Base-by-base conservation (phyloP, 2,329 filamentous ascomycete species). In the Cercospora sp. region DNA sequence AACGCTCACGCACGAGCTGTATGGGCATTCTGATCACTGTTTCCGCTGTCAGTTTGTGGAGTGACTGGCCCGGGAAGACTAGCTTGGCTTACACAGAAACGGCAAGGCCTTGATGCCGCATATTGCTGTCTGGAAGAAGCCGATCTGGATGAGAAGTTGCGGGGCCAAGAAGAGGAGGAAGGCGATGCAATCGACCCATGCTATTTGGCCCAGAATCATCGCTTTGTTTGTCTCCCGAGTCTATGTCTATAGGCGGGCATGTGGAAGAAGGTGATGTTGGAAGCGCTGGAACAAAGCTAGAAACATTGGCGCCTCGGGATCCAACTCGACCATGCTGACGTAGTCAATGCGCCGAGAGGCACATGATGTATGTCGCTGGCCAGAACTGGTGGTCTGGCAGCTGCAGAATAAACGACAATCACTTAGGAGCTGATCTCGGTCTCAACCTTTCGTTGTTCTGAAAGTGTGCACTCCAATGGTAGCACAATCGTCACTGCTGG, bases 181-280 rank as follows among this genome's bases (percentile, higher is more conserved):
- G 67, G 89, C 87, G 32, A 90, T 66, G 81, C 91, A 93, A 81
- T 95, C 92, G 30, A 93, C 78, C 79, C 90, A 90, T 6, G 89
- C 92, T 55, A 95, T 87, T 66, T 90, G 89, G 40, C 87, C 86
- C 51, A 95, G 83, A 68, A 93, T 90, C 90, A 94, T 93, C 13
- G 66, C 69, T 60, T 65, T 61, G 32, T 9, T 28, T 10, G 49
- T 37, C n/a, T 40, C 8, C 12, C 24, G 13, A 59, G 37, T 43
- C 59, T 58, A 58, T n/a, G 32, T 61, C 18, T 61, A 61, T 18
- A 13, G 13, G 26, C 6, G n/a, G 51, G n/a, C 26, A 49, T 53
- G 28, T 55, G 61, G 21, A 63, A 63, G 26, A 49, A 51, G 21
- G 45, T 43, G 61, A 63, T 63, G 61, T 57, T 57, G 45, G 53